These are phyloP conservation scores for Mycena olivaceomarginata DNA, from an alignment of 768 basidiomycete species.

Conservation along the genomic window DNA sequence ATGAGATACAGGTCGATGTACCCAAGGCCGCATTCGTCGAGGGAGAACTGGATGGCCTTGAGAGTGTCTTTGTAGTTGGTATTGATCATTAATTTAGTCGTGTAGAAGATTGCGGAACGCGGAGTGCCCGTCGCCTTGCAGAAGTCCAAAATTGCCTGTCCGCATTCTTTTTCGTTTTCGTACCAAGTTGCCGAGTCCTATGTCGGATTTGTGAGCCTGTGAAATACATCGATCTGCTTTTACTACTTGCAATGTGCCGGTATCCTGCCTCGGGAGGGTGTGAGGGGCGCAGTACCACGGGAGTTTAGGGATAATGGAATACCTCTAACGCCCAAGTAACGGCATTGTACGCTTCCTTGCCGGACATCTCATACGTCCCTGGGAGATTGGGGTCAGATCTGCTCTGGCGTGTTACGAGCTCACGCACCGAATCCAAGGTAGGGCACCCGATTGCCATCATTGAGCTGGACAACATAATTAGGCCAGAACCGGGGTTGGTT, in stretches of 20 bases:
- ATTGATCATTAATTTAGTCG: conserved; percentile 81
- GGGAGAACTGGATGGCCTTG: conserved; percentile 70
- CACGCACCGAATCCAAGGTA: conserved; percentile 73
- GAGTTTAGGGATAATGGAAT: conserved; percentile 28
- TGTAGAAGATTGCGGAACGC: conserved; percentile 79
- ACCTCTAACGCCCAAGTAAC: conserved; percentile 81
- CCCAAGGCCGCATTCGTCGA: conserved; percentile 72
- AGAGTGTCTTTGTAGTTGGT: conserved; percentile 68
- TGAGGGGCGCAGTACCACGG: conserved; percentile 19
- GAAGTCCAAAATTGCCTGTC: conserved; percentile 76
- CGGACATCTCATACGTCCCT: conserved; percentile 81
- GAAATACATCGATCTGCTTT: conserved; percentile 44
- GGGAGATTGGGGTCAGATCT: conserved; percentile 31
- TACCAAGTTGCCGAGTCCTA: conserved; percentile 72
- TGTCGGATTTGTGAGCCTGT: conserved; percentile 16
- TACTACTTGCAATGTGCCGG: conserved; percentile 72
- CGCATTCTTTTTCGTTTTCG: conserved; percentile 82
- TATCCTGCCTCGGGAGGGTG: conserved; percentile 72
- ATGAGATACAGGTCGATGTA: conserved; percentile 85
- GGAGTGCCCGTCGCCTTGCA: conserved; percentile 67
- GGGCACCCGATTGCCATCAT: conserved; percentile 74
- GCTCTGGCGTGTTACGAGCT: conserved; percentile 17
- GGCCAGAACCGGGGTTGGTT: conserved; percentile 1
- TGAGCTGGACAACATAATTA: conserved; percentile 56
- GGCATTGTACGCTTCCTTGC: conserved; percentile 71